phyloP scores from a whole-genome alignment of 2,329 filamentous ascomycete species.

The Trichoderma sp. region DNA sequence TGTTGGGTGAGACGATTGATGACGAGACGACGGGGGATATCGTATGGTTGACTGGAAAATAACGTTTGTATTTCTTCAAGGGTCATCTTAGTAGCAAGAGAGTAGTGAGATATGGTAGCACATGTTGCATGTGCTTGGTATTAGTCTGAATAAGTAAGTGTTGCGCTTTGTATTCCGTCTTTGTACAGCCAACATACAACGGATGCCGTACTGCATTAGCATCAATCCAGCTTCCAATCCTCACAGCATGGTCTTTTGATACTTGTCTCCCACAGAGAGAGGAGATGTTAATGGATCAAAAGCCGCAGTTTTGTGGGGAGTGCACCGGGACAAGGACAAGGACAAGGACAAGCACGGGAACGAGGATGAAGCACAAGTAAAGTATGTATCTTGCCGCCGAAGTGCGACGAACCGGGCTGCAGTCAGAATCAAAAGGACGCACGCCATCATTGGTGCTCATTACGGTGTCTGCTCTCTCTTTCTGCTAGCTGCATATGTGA shows the following conservation, averaged over 20 bases:
- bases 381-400: constrained; percentile 4
- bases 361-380: not conserved
- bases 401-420: not conserved
- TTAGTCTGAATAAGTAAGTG: not conserved
- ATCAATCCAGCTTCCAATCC: not conserved
- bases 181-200: not conserved
- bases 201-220: not conserved
- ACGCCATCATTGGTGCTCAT: not conserved
- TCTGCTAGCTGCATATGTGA: constrained; percentile 10
- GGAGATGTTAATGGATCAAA: not conserved
- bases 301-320: not conserved
- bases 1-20: not conserved
- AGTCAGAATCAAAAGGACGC: not conserved
- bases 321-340: not conserved
- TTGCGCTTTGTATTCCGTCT: not conserved
- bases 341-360: not conserved
- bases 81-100: not conserved
- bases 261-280: not conserved
- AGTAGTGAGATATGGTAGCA: not conserved
- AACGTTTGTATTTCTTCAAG: not conserved
- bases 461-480: not conserved
- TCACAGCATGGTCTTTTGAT: not conserved
- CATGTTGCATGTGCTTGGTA: not conserved
- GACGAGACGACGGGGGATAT: not conserved
- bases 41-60: not conserved